Percentiles rank a stretch among this genome's conserved stretches.
phyloP scores from a whole-genome alignment of 352 stramenopile species.

The Pythium insidiosum region DNA sequence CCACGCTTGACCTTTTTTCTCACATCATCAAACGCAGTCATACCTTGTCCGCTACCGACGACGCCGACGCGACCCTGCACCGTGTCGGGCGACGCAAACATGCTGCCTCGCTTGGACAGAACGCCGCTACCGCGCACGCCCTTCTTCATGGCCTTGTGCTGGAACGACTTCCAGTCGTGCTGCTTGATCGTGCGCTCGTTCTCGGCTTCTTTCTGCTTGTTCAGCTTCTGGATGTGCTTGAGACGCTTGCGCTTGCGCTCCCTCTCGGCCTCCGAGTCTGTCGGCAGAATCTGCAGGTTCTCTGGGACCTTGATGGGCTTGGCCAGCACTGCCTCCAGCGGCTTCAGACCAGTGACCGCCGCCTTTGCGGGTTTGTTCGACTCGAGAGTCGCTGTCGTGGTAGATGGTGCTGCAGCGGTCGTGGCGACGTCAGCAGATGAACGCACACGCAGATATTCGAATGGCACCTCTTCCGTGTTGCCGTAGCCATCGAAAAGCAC shows the following conservation, averaged over 20 bases:
- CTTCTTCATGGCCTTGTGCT: conserved; percentile 75
- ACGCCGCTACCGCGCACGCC: conserved; percentile 61
- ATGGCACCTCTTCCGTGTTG: conserved; percentile 87
- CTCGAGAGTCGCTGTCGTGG: neutral
- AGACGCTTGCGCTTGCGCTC: conserved; percentile 78
- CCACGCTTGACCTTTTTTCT: conserved; percentile 64
- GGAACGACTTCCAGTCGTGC: conserved; percentile 83
- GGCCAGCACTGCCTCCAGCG: conserved; percentile 25
- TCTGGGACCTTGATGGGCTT: conserved; percentile 84
- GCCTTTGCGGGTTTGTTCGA: neutral
- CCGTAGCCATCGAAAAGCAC: conserved; percentile 86
- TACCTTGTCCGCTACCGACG: conserved; percentile 80
- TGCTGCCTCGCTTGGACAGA: conserved; percentile 78
- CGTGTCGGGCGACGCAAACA: conserved; percentile 85
- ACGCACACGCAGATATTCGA: conserved; percentile 67
- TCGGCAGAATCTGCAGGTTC: conserved; percentile 75
- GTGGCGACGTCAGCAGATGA: neutral
- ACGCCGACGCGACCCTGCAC: conserved; percentile 82
- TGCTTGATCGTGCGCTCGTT: conserved; percentile 80
- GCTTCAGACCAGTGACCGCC: conserved; percentile 8
- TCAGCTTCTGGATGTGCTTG: conserved; percentile 81
- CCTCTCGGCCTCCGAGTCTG: conserved; percentile 79
- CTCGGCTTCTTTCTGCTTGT: conserved; percentile 81
- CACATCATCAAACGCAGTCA: conserved; percentile 71
- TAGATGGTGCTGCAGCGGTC: neutral